Evolutionary conservation across 2,329 filamentous ascomycete genomes (phyloP).

Genomic region (Colletotrichum tropicale): DNA sequence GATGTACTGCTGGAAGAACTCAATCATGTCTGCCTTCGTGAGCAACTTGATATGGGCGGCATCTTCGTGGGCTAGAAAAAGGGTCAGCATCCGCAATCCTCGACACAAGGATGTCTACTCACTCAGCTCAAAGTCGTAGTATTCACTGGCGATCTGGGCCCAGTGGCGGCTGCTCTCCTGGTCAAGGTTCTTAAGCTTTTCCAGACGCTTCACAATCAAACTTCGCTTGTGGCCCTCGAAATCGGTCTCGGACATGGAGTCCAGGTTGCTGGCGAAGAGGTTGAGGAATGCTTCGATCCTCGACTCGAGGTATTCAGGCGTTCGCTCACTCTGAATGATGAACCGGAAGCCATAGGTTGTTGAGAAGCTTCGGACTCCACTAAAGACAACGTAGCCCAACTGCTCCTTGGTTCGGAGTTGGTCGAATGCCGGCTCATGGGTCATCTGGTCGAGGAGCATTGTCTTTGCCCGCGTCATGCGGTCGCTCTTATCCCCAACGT

Average conservation of each 20-base stretch:
- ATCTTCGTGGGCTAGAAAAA: conserved; percentile 69
- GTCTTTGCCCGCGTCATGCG: conserved; percentile 75
- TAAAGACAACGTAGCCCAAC: conserved; percentile 95
- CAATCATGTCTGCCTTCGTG: conserved; percentile 78
- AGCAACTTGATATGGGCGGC: conserved; percentile 75
- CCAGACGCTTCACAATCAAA: conserved; percentile 82
- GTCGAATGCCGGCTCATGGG: conserved; percentile 92
- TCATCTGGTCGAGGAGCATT: conserved; percentile 85
- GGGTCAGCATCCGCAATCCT: conserved; percentile 20
- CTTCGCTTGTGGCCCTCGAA: conserved; percentile 93
- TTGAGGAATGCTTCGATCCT: conserved; percentile 86
- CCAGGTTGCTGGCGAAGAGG: conserved; percentile 68
- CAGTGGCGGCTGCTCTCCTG: conserved; percentile 85
- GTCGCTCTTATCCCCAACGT: conserved; percentile 72
- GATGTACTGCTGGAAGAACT: conserved; percentile 80
- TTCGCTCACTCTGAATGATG: conserved; percentile 91
- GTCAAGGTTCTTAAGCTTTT: conserved; percentile 90
- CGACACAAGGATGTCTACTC: conserved; percentile 35
- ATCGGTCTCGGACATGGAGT: conserved; percentile 78
- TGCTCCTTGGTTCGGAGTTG: conserved; percentile 96
- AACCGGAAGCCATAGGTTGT: conserved; percentile 87
- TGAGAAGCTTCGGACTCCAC: conserved; percentile 71
- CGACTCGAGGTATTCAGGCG: conserved; percentile 81
- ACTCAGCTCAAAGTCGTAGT: conserved; percentile 90
- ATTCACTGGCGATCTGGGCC: conserved; percentile 83